Conservation (phyloP, 129 eudicot genomes). For the Chrysanthemum seticuspe region DNA sequence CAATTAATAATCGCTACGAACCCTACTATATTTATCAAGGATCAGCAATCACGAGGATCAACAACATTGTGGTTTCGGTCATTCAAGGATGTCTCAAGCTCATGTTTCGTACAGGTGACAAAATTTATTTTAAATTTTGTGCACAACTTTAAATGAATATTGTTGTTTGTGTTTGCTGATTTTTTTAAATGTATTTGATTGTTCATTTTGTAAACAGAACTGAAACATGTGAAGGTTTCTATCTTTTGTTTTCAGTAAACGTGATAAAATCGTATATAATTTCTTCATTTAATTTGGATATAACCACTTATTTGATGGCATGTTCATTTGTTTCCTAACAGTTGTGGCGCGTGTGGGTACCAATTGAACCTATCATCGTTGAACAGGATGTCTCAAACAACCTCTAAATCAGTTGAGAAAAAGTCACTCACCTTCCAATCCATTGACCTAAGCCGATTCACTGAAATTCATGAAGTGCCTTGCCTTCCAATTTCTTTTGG, state of each 20-base stretch:
- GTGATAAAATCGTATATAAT: not conserved
- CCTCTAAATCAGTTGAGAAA: constrained; percentile 47
- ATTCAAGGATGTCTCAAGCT: not conserved
- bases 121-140: not conserved
- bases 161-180: not conserved
- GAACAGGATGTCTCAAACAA: constrained; percentile 45
- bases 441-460: constrained; percentile 69
- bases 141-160: not conserved
- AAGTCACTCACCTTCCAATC: constrained; percentile 56
- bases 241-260: too few species aligned
- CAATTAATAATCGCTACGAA: not conserved
- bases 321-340: constrained; percentile 27
- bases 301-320: not conserved
- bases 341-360: constrained; percentile 83
- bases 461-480: constrained; percentile 53
- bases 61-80: not conserved
- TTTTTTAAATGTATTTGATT: not conserved
- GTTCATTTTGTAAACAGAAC: not conserved
- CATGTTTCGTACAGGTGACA: not conserved
- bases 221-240: not conserved
- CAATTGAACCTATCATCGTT: constrained; percentile 51
- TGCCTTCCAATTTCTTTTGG: constrained; percentile 60
- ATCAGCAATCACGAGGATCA: not conserved
- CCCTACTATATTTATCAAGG: not conserved
- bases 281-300: too few species aligned